A percentile compares a stretch with the other conserved stretches of the same genome.
phyloP scores from a whole-genome alignment of 257 asterid genomes.

The Striga asiatica region DNA sequence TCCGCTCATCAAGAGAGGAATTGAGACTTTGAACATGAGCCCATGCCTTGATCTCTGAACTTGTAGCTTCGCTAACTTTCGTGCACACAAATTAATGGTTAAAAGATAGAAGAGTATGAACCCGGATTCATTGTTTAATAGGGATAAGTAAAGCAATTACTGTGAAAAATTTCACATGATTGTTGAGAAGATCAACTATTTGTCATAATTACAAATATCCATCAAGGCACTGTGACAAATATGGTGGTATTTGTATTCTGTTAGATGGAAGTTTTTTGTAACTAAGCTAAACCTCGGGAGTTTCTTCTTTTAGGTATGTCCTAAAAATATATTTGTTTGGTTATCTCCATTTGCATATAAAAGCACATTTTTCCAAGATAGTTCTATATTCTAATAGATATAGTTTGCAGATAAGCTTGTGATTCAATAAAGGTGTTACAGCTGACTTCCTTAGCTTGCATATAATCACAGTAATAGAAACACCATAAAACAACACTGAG shows the following conservation, averaged over 20 bases:
- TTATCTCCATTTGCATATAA: neutral
- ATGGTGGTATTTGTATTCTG: too few relatives aligned
- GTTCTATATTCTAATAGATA: constrained; percentile 1
- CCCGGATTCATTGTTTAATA: neutral
- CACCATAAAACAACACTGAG: neutral
- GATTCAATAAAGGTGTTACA: too few relatives aligned
- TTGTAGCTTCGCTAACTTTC: constrained; percentile 70
- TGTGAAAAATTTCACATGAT: neutral
- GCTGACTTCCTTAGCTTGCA: too few relatives aligned
- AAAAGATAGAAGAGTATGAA: neutral
- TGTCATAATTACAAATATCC: neutral
- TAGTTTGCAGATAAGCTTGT: too few relatives aligned
- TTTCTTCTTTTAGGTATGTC: neutral
- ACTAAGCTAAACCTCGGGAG: too few relatives aligned
- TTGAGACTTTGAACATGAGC: constrained; percentile 71
- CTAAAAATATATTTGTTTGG: neutral
- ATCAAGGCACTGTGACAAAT: too few relatives aligned
- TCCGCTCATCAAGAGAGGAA: constrained; percentile 74
- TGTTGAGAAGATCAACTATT: neutral
- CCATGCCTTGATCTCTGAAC: constrained; percentile 75
- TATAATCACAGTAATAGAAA: neutral
- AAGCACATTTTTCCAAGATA: neutral
- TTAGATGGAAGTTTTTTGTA: too few relatives aligned
- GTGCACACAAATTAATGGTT: constrained; percentile 34
- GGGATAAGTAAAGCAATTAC: neutral